Evolutionary conservation across 1,284 basidiomycete genomes (phyloP).

Genomic region (Leccinum ponderosum): DNA sequence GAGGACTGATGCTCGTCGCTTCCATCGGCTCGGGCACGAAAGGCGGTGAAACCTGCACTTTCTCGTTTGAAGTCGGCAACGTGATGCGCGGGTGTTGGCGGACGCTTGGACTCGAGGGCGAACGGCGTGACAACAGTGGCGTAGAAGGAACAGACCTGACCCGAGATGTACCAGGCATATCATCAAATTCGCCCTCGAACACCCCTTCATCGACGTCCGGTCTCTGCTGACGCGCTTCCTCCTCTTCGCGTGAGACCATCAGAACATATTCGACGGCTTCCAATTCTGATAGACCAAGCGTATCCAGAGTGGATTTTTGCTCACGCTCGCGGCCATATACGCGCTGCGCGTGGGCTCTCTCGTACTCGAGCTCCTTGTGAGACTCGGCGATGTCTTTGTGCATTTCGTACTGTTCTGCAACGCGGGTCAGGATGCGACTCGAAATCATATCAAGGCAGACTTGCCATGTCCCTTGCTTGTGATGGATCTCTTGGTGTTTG

Average conservation of each 20-base stretch:
- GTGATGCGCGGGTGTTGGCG: conserved; percentile 25
- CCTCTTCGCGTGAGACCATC: conserved; percentile 86
- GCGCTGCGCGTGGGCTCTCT: conserved; percentile 39
- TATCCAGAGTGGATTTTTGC: conserved; percentile 55
- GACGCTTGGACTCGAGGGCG: conserved; percentile 6
- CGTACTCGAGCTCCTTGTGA: conserved; percentile 50
- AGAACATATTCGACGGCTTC: conserved; percentile 83
- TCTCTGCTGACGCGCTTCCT: conserved; percentile 34
- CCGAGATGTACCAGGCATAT: conserved; percentile 28
- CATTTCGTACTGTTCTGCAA: conserved; percentile 62
- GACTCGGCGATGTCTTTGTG: conserved; percentile 67
- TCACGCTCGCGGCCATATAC: conserved; percentile 52
- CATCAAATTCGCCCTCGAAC: conserved; percentile 59
- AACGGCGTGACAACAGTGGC: conserved; percentile 3
- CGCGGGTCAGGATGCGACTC: conserved; percentile 1
- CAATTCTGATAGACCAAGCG: conserved; percentile 72
- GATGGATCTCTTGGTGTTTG: conserved; percentile 20
- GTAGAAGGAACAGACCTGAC: conserved; percentile 9
- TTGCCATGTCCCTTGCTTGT: conserved; percentile 29
- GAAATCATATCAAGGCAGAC: conserved; percentile 9
- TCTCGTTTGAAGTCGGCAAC: conserved; percentile 39
- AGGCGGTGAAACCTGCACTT: conserved; percentile 40
- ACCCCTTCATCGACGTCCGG: conserved; percentile 48
- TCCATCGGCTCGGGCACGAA: conserved; percentile 43
- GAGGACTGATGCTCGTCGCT: conserved; percentile 35